Evolutionary conservation across 1,139 yeast genomes (phyloP), one percentile per base, ranked within the genome.

Genomic region (Suzukiozyma palmioleophila): DNA sequence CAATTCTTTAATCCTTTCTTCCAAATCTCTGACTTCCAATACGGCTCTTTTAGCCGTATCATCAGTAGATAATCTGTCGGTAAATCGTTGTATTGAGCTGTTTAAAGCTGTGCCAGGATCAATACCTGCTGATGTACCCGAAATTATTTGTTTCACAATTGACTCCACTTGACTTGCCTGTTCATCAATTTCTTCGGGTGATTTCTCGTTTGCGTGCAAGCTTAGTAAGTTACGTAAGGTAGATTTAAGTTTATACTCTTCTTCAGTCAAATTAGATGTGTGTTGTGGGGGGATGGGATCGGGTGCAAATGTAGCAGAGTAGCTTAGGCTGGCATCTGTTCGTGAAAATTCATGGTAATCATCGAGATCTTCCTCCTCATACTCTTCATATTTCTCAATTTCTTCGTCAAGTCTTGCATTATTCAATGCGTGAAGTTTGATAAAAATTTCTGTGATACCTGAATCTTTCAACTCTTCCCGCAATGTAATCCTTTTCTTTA

Each of bases 361-460:
- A 12, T 34, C 46, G 7, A 43, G 60, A 45, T 75, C 80, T 9
- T 64, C 73, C 35, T 66, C 72, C 1, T 72, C 73, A 33, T 48
- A 61, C 1, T 51, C 54, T 40, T 67, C 68, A 44, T 72, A 77
- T 38, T 63, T 64, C 11, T 66, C 69, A 27, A 76, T 68, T 42
- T 74, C 73, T 39, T 73, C 75, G 39, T 60, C 58, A 27, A 76
- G 62, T 32, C 75, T 62, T 9, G 54, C 60, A 48, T 67, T 69
- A 35, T 65, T 56, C 13, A 76, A 49, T 0, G 48, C 53, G 37
- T 57, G 60, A 12, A 75, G 52, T 35, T 62, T 62, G 33, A 69
- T 69, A 36, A 75, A 69, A 1, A 75, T 56, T 35, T 55, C 56
- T 8, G 54, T 43, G 3, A 77, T 45, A 9, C 76, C 60, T 1